Evolutionary conservation across 2,329 filamentous ascomycete species (phyloP).

Genomic region (Fusarium devonianum): DNA sequence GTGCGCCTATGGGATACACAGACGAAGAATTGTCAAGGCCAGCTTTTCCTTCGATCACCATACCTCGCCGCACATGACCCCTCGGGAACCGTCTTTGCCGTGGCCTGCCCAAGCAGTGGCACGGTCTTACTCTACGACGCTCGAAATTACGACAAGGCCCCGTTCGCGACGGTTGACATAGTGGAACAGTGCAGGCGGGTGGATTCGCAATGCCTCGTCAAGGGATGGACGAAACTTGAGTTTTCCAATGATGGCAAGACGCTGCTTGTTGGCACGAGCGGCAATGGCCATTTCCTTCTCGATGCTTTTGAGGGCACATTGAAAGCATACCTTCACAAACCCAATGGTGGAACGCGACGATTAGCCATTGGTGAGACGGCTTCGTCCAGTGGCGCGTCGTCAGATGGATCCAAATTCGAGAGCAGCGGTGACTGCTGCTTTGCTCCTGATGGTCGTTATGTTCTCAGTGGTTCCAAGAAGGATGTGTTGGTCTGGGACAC

Average conservation of each 20-base stretch:
- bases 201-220: constrained; percentile 64
- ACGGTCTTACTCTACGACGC: constrained; percentile 89
- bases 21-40: constrained; percentile 80
- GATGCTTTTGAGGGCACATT: constrained; percentile 88
- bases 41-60: constrained; percentile 80
- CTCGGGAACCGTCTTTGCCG: constrained; percentile 88
- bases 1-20: constrained; percentile 89
- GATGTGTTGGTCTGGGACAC: constrained; percentile 90
- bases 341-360: constrained; percentile 60
- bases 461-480: constrained; percentile 78
- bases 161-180: constrained; percentile 87
- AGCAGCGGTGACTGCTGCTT: constrained; percentile 85
- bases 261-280: constrained; percentile 83
- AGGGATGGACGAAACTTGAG: constrained; percentile 88
- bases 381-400: constrained; percentile 47
- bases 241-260: constrained; percentile 96
- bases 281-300: constrained; percentile 86
- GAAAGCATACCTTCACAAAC: constrained; percentile 74
- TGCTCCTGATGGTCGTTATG: constrained; percentile 85
- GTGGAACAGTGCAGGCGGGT: constrained; percentile 59
- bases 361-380: constrained; percentile 61
- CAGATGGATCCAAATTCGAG: constrained; percentile 52
- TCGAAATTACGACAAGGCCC: constrained; percentile 90
- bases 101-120: constrained; percentile 82
- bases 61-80: constrained; percentile 91